A percentile compares a stretch with the other conserved stretches of the same genome.
Conservation (phyloP, 352 stramenopile genomes). For the Blastocystis sp. region DNA sequence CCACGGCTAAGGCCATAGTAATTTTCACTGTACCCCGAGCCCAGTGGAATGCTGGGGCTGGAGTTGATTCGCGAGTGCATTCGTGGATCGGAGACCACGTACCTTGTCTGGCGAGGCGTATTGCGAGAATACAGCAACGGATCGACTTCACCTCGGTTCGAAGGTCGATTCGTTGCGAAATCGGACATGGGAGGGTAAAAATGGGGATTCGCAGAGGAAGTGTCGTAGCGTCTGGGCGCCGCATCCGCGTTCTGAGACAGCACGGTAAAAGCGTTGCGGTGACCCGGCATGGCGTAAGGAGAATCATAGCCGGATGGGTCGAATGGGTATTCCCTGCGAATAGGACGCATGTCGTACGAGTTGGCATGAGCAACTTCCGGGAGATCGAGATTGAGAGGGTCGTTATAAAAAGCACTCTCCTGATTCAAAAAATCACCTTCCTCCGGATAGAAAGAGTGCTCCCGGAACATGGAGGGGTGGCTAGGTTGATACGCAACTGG, state of each 20-base stretch:
- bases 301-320: neutral
- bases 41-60: neutral
- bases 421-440: neutral
- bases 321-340: neutral
- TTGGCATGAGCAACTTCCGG: neutral
- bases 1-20: neutral
- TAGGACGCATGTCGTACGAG: neutral
- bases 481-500: neutral
- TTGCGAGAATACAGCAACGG: neutral
- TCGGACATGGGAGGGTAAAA: neutral
- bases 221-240: neutral
- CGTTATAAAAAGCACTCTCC: neutral
- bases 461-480: neutral
- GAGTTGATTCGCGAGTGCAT: neutral
- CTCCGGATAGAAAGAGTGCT: neutral
- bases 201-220: neutral
- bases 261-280: neutral
- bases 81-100: neutral
- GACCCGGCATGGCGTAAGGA: neutral
- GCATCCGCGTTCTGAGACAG: neutral
- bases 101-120: neutral
- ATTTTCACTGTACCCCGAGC: neutral
- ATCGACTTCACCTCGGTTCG: neutral
- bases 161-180: neutral
- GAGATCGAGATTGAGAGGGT: neutral